Evolutionary conservation across 2,329 filamentous ascomycete genomes (phyloP).

Genomic region (Scopulariopsis brevicaulis): DNA sequence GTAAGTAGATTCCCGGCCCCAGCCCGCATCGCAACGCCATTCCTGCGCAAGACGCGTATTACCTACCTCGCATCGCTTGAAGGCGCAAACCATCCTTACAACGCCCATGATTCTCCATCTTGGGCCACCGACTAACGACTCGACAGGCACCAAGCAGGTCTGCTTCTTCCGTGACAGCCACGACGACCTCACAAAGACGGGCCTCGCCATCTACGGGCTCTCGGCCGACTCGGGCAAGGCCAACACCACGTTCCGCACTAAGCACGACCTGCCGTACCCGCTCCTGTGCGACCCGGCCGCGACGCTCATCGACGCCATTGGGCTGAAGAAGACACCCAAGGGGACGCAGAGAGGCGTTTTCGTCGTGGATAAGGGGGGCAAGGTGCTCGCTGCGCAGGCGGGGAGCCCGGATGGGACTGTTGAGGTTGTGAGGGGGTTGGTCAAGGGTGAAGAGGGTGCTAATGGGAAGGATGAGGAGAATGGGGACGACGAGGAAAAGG

Average conservation of each 20-base stretch:
- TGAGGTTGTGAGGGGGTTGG: slow-evolving; percentile 62
- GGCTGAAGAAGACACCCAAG: slow-evolving; percentile 75
- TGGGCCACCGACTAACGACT: background rate
- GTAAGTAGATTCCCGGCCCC: slow-evolving; percentile 43
- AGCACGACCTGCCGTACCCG: slow-evolving; percentile 80
- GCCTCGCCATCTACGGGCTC: slow-evolving; percentile 81
- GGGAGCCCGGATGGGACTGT: slow-evolving; percentile 72
- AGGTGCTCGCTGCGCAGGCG: slow-evolving; percentile 62
- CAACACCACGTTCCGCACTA: slow-evolving; percentile 86
- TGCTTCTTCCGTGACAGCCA: slow-evolving; percentile 89
- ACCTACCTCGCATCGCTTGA: background rate
- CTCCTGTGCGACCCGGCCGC: slow-evolving; percentile 73
- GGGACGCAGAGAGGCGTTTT: slow-evolving; percentile 82
- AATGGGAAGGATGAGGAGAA: slow-evolving; percentile 9
- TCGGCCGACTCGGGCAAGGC: slow-evolving; percentile 80
- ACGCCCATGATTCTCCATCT: background rate
- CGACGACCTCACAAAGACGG: slow-evolving; percentile 60
- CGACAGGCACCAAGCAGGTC: slow-evolving; percentile 76
- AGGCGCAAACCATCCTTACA: too few species aligned
- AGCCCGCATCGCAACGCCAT: background rate
- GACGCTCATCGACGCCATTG: slow-evolving; percentile 72
- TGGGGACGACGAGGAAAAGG: slow-evolving; percentile 6
- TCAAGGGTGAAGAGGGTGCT: slow-evolving; percentile 31
- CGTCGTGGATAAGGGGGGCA: slow-evolving; percentile 70
- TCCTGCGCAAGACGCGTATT: background rate